These are phyloP conservation scores for Candida stauntonica DNA, from an alignment of 805 yeast species.

Conservation along the genomic window DNA sequence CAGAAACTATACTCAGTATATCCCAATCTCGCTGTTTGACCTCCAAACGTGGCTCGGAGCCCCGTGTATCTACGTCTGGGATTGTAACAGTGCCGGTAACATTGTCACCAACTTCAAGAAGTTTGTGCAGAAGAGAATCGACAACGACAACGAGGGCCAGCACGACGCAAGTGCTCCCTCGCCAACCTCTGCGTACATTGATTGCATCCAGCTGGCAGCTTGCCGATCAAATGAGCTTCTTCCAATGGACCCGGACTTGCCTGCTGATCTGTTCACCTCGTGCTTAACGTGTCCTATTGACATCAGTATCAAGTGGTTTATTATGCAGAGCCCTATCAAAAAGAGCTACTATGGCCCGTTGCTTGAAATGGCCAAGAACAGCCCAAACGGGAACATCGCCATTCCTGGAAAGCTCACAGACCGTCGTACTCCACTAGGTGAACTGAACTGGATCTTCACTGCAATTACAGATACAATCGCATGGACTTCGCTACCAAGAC, in stretches of 20 bases:
- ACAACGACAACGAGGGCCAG: slow-evolving; percentile 67
- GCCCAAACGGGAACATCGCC: slow-evolving; percentile 40
- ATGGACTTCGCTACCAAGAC: slow-evolving; percentile 87
- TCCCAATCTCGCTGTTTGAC: slow-evolving; percentile 93
- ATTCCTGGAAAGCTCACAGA: slow-evolving; percentile 92
- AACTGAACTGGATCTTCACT: slow-evolving; percentile 94
- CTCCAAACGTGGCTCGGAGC: slow-evolving; percentile 97
- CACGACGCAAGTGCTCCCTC: slow-evolving; percentile 40
- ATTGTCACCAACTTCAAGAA: slow-evolving; percentile 84
- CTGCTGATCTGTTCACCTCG: slow-evolving; percentile 94
- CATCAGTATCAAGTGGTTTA: slow-evolving; percentile 86
- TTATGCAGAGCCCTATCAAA: slow-evolving; percentile 72
- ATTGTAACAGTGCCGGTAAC: slow-evolving; percentile 92
- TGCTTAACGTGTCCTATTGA: slow-evolving; percentile 95
- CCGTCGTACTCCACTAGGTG: slow-evolving; percentile 93
- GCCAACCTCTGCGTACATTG: slow-evolving; percentile 53
- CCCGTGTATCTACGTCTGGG: slow-evolving; percentile 92
- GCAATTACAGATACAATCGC: slow-evolving; percentile 98
- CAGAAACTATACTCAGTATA: slow-evolving; percentile 94
- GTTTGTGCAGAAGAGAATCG: slow-evolving; percentile 85
- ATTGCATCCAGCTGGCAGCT: slow-evolving; percentile 91
- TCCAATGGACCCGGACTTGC: slow-evolving; percentile 91
- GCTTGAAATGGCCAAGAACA: slow-evolving; percentile 32
- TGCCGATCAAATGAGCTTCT: slow-evolving; percentile 80
- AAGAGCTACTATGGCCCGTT: slow-evolving; percentile 37